phyloP scores from a whole-genome alignment of 192 early-diverging fungal genomes.

The Podila minutissima region DNA sequence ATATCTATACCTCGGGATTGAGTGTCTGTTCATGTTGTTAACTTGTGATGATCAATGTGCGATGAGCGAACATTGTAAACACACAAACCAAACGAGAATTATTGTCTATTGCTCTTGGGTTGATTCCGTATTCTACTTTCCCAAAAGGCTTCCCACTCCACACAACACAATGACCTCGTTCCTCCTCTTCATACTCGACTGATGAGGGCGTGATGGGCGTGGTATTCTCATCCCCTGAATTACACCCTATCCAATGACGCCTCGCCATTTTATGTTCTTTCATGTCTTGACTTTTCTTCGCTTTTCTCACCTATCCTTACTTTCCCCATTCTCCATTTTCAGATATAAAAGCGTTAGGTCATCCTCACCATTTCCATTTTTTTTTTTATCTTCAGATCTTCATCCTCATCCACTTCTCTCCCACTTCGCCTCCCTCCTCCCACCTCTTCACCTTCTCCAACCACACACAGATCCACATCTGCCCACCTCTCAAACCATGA shows the following conservation, averaged over 20 bases:
- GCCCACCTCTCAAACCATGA: slow-evolving; percentile 16
- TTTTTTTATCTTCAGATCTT: slow-evolving; percentile 5
- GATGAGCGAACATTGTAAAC: too few relatives aligned
- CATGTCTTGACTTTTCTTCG: neutral
- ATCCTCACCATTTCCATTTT: neutral
- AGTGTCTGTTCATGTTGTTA: too few relatives aligned
- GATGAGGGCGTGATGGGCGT: neutral
- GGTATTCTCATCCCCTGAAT: neutral
- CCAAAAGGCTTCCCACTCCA: too few relatives aligned
- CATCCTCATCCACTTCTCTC: slow-evolving; percentile 12
- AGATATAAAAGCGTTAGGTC: neutral
- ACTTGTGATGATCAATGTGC: too few relatives aligned
- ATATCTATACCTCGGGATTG: too few relatives aligned
- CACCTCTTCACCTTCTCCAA: neutral
- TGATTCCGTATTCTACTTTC: too few relatives aligned
- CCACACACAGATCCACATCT: neutral
- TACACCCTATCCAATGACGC: neutral
- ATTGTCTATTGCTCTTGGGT: too few relatives aligned
- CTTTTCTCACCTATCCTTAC: neutral
- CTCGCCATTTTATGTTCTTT: neutral
- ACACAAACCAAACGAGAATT: too few relatives aligned
- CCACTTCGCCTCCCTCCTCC: neutral
- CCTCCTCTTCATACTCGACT: too few relatives aligned
- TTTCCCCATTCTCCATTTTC: neutral
- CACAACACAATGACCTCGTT: too few relatives aligned